Evolutionary conservation across 768 basidiomycete genomes (phyloP).

Genomic region (Hericium rajendrae): DNA sequence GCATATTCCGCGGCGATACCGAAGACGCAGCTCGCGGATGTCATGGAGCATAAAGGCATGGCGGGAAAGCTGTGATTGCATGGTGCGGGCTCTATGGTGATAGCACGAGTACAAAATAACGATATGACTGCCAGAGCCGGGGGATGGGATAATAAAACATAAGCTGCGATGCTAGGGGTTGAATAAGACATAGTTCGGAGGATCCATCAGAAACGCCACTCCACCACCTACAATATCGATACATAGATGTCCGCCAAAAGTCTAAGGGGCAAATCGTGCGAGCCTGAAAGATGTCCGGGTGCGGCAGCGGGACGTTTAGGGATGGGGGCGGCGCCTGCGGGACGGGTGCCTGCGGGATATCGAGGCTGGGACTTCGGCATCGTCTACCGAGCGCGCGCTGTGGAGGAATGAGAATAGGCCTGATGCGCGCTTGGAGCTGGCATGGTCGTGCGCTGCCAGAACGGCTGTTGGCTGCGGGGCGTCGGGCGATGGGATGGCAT

Average conservation of each 20-base stretch:
- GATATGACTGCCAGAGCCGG: too few species aligned
- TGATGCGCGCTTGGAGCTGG: not conserved
- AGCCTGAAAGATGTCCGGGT: too few species aligned
- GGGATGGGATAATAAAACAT: too few species aligned
- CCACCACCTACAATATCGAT: too few species aligned
- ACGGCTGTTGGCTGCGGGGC: not conserved
- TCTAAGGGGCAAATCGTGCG: too few species aligned
- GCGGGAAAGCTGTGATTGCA: too few species aligned
- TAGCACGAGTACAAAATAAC: too few species aligned
- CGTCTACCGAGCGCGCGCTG: not conserved
- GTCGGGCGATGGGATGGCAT: not conserved
- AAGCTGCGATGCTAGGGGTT: too few species aligned
- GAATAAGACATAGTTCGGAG: too few species aligned
- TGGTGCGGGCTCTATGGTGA: too few species aligned
- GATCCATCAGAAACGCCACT: too few species aligned
- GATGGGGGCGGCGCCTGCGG: slow-evolving; percentile 6
- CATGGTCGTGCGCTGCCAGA: not conserved
- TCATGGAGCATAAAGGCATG: slow-evolving; percentile 13
- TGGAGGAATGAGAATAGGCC: not conserved
- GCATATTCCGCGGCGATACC: slow-evolving; percentile 48
- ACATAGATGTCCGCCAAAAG: too few species aligned
- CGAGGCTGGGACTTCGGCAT: not conserved
- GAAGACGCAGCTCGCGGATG: slow-evolving; percentile 36
- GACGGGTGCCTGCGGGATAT: slow-evolving; percentile 1
- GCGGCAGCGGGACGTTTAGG: not conserved